These are phyloP conservation scores for Epichloe baconii DNA, from an alignment of 2,329 filamentous ascomycete genomes.

Conservation along the genomic window DNA sequence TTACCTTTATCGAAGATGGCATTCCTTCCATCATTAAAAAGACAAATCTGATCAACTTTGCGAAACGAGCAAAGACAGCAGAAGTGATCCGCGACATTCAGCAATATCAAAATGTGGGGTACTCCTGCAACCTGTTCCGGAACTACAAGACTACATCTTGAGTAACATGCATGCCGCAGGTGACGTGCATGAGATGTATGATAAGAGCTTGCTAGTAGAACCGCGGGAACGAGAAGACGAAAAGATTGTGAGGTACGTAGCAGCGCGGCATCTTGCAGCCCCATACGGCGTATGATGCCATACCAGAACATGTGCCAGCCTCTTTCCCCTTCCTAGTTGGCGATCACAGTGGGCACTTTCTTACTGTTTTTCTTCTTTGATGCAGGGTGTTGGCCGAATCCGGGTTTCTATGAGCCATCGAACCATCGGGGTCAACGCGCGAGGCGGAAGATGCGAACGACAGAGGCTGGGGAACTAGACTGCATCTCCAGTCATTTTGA, in stretches of 20 bases:
- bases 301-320: background rate
- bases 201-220: conserved; percentile 86
- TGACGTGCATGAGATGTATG: conserved; percentile 99
- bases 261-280: conserved; percentile 14
- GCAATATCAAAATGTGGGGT: conserved; percentile 97
- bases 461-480: background rate
- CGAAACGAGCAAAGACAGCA: conserved; percentile 93
- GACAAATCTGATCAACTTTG: conserved; percentile 95
- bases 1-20: conserved; percentile 97
- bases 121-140: conserved; percentile 79
- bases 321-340: background rate
- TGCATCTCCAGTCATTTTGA: background rate
- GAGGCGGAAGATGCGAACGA: background rate
- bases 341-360: background rate
- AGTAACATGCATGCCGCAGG: conserved; percentile 92
- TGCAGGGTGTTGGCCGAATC: conserved; percentile 47
- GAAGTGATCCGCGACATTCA: conserved; percentile 98
- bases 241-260: conserved; percentile 90
- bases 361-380: conserved; percentile 6
- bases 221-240: conserved; percentile 95
- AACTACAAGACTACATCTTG: conserved; percentile 92
- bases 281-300: no score
- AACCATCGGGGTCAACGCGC: background rate
- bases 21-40: conserved; percentile 95
- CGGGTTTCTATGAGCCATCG: conserved; percentile 38